Conservation (phyloP, 805 yeast species). For the Saccharomyces mikatae region DNA sequence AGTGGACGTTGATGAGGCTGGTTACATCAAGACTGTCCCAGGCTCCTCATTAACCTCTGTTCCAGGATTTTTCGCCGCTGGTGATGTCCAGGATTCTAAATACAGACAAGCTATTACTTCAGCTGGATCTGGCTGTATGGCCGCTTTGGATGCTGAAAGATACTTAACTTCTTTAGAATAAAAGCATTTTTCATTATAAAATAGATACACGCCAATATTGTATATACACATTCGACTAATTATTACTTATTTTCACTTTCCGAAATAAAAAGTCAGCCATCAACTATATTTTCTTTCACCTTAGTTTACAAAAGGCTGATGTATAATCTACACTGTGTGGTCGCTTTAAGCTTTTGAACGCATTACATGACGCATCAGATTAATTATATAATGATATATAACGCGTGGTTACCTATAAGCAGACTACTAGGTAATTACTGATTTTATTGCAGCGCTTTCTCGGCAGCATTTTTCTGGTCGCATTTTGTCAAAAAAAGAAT, state of each 20-base stretch:
- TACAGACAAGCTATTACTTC: constrained; percentile 99
- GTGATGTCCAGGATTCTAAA: constrained; percentile 94
- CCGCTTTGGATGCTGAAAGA: constrained; percentile 91
- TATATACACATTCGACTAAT: not conserved
- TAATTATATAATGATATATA: not conserved
- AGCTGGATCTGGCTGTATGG: constrained; percentile 99
- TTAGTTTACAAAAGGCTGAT: not conserved
- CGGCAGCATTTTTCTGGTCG: not conserved
- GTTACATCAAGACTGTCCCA: constrained; percentile 83
- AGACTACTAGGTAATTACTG: not conserved
- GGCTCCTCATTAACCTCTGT: constrained; percentile 83
- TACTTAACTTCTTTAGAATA: constrained; percentile 55
- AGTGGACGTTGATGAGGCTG: constrained; percentile 75
- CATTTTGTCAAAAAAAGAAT: not conserved
- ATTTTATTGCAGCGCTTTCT: not conserved
- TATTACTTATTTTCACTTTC: not conserved
- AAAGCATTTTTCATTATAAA: not conserved
- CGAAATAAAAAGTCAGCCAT: not conserved
- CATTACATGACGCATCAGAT: not conserved
- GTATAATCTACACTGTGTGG: not conserved
- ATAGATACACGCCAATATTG: not conserved
- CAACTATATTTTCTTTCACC: not conserved
- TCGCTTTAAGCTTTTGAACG: not conserved
- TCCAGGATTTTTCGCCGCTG: constrained; percentile 94
- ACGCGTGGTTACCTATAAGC: not conserved